phyloP scores from a whole-genome alignment of 2,329 filamentous ascomycete genomes.

The Aspergillus quadrilineatus region DNA sequence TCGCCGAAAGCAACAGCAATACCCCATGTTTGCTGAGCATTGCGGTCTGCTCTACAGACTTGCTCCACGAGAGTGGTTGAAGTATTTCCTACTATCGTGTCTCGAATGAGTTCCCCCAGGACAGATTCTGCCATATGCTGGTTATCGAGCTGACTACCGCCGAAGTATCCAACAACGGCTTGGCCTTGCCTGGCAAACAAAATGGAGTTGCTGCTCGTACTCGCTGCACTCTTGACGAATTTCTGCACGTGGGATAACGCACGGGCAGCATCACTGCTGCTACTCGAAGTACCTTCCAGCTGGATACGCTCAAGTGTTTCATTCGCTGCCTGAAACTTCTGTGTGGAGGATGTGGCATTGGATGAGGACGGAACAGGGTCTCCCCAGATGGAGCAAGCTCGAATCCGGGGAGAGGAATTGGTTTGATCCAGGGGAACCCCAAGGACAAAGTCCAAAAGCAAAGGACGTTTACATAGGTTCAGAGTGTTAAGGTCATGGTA shows the following conservation, averaged over 20 bases:
- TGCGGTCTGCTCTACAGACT: background rate
- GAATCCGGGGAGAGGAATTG: background rate
- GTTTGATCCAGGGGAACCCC: background rate
- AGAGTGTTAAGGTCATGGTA: constrained; percentile 6
- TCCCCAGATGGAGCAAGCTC: constrained; percentile 9
- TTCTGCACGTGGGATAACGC: constrained; percentile 4
- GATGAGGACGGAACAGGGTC: background rate
- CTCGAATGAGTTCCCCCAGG: background rate
- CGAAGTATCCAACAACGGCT: background rate
- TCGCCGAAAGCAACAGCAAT: background rate
- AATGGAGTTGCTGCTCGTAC: constrained; percentile 2
- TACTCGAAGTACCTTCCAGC: background rate
- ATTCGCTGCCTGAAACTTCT: background rate
- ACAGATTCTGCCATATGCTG: background rate
- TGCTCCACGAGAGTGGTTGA: background rate
- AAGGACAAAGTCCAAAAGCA: constrained; percentile 5
- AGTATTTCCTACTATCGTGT: background rate
- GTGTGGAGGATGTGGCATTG: background rate
- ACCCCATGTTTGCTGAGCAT: background rate
- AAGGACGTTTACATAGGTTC: constrained; percentile 6
- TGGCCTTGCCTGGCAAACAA: background rate
- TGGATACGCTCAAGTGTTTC: background rate
- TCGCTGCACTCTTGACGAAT: constrained; percentile 1
- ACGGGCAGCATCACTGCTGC: constrained; percentile 2
- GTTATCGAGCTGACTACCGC: background rate